Percentiles rank a stretch among this genome's conserved stretches.
Evolutionary conservation across 1,284 basidiomycete species (phyloP).

Genomic region (Chiua sp.): DNA sequence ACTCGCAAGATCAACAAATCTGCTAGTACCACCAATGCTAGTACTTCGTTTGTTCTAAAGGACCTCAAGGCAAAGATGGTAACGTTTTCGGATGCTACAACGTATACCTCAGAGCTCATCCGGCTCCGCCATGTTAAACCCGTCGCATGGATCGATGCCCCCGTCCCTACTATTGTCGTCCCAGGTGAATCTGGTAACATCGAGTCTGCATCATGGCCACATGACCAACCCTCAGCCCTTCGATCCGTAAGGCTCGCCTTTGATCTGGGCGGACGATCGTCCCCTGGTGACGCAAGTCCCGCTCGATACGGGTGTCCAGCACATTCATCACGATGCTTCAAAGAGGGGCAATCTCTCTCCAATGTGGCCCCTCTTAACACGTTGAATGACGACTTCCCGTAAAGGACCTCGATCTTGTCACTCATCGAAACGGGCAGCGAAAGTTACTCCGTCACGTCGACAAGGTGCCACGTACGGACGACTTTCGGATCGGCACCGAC

Average conservation of each 20-base stretch:
- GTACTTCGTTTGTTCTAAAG: conserved; percentile 23
- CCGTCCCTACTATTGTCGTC: conserved; percentile 35
- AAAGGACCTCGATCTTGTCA: conserved; percentile 38
- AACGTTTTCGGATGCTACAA: conserved; percentile 17
- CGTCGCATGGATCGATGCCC: conserved; percentile 37
- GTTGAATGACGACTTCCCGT: conserved; percentile 34
- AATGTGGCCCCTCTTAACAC: conserved; percentile 41
- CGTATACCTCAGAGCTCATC: conserved; percentile 20
- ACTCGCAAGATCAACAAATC: not conserved
- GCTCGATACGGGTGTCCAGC: conserved; percentile 33
- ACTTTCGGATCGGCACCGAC: no score
- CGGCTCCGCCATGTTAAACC: conserved; percentile 32
- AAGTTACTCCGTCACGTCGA: conserved; percentile 41
- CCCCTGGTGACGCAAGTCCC: conserved; percentile 28
- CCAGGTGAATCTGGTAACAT: conserved; percentile 29
- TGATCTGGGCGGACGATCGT: conserved; percentile 35
- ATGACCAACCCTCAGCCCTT: not conserved
- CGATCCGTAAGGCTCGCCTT: conserved; percentile 30
- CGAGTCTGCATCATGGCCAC: not conserved
- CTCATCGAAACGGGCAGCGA: conserved; percentile 41
- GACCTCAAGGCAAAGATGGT: conserved; percentile 28
- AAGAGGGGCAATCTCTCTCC: conserved; percentile 39
- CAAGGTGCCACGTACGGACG: no score
- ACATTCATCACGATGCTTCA: conserved; percentile 38
- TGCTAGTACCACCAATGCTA: not conserved